Evolutionary conservation across 2,329 filamentous ascomycete genomes (phyloP).

Genomic region (Paracoccidioides brasiliensis): DNA sequence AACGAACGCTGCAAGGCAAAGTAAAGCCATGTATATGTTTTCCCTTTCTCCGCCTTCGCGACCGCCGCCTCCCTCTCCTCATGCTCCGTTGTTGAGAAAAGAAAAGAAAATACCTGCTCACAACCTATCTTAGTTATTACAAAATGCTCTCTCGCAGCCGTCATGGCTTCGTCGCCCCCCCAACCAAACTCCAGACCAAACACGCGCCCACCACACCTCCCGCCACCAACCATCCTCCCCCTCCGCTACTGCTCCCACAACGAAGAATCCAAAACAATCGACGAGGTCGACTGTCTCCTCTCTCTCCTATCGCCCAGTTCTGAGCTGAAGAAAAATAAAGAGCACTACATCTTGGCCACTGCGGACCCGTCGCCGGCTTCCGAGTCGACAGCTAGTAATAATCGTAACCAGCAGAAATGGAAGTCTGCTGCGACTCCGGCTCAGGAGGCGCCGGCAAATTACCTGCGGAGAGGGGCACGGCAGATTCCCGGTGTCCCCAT

Average conservation of each 20-base stretch:
- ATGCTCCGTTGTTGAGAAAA: no score
- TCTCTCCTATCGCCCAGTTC: constrained; percentile 29
- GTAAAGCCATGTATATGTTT: constrained; percentile 59
- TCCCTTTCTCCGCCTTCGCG: not conserved
- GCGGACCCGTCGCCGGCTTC: constrained; percentile 24
- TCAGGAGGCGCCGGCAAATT: constrained; percentile 19
- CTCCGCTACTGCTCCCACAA: constrained; percentile 37
- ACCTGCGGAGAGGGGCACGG: constrained; percentile 28
- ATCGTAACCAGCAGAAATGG: constrained; percentile 6
- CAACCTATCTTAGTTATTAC: constrained; percentile 51
- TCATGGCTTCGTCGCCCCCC: constrained; percentile 28
- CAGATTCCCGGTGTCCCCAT: constrained; percentile 37
- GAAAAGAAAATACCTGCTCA: not conserved
- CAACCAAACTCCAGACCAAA: constrained; percentile 28
- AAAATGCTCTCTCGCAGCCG: constrained; percentile 42
- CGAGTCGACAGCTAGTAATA: not conserved
- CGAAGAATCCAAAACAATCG: constrained; percentile 28
- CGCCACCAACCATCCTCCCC: constrained; percentile 32
- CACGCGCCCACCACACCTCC: constrained; percentile 30
- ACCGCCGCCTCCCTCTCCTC: not conserved
- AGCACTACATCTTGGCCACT: constrained; percentile 36
- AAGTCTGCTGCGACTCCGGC: constrained; percentile 11
- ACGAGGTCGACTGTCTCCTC: constrained; percentile 33
- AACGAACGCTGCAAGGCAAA: constrained; percentile 73
- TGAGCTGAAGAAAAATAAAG: constrained; percentile 33